Conservation (phyloP, 139 green algal genomes). For the Edaphochlamys debaryana region DNA sequence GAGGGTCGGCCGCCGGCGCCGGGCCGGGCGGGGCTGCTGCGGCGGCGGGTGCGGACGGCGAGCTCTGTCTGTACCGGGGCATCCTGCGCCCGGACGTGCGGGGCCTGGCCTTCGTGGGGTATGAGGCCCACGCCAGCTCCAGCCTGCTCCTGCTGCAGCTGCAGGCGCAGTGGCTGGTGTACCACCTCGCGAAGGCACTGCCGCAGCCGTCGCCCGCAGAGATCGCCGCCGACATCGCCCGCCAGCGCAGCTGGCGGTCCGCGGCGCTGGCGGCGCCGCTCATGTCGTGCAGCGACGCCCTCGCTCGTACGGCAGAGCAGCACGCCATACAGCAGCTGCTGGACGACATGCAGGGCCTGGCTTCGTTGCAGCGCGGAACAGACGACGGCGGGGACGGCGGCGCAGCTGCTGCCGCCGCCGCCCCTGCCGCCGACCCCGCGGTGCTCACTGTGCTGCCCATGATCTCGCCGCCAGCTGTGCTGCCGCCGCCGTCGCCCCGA, state of each 20-base stretch:
- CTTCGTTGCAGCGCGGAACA: neutral
- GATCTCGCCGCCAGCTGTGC: too few species aligned
- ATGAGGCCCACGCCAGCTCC: neutral
- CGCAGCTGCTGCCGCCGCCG: too few species aligned
- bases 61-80: neutral
- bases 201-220: neutral
- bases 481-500: too few species aligned
- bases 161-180: slow-evolving; percentile 34
- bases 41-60: neutral
- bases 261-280: slow-evolving; percentile 3
- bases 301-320: neutral
- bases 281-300: slow-evolving; percentile 12
- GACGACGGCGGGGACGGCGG: too few species aligned
- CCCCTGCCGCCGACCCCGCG: too few species aligned
- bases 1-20: too few species aligned
- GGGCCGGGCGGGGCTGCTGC: neutral
- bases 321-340: slow-evolving; percentile 11
- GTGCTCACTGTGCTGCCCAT: too few species aligned
- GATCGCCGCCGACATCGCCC: neutral
- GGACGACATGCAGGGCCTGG: neutral
- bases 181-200: neutral
- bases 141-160: neutral
- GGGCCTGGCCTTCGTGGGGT: slow-evolving; percentile 24
- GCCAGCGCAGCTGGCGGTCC: slow-evolving; percentile 1
- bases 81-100: slow-evolving; percentile 15